Percentiles rank a stretch among this genome's conserved stretches.
phyloP scores from a whole-genome alignment of 2,329 filamentous ascomycete genomes.

The Trichophyton simii region DNA sequence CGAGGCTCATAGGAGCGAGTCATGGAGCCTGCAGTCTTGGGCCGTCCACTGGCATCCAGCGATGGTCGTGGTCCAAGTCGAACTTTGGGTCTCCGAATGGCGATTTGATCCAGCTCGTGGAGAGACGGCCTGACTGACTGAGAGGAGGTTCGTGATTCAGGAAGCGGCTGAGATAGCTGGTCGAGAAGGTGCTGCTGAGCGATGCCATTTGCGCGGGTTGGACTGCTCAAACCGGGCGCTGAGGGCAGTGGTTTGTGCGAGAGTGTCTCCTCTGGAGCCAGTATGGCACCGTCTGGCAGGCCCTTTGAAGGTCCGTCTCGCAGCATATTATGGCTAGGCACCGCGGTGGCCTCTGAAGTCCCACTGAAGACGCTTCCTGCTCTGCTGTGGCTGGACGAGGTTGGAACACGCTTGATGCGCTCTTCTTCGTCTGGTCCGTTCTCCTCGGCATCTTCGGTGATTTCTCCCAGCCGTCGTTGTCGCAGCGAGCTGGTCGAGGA shows the following conservation, averaged over 20 bases:
- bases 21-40: slow-evolving; percentile 44
- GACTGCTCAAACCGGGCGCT: slow-evolving; percentile 15
- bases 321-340: slow-evolving; percentile 8
- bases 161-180: slow-evolving; percentile 24
- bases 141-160: slow-evolving; percentile 27
- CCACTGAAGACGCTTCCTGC: slow-evolving; percentile 16
- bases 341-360: slow-evolving; percentile 14
- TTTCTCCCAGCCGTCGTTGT: slow-evolving; percentile 70
- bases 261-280: neutral
- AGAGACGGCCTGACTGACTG: slow-evolving; percentile 34
- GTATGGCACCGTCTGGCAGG: neutral
- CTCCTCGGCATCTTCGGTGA: slow-evolving; percentile 85
- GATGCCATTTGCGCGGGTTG: slow-evolving; percentile 11
- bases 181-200: slow-evolving; percentile 22
- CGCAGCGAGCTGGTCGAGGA: slow-evolving; percentile 73
- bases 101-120: slow-evolving; percentile 32
- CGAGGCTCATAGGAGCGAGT: slow-evolving; percentile 41
- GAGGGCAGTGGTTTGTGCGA: slow-evolving; percentile 11
- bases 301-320: neutral
- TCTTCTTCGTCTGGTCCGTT: slow-evolving; percentile 49
- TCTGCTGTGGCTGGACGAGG: neutral
- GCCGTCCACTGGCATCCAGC: slow-evolving; percentile 46
- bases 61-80: slow-evolving; percentile 82
- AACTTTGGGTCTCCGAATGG: slow-evolving; percentile 48
- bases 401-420: neutral